Evolutionary conservation across 2,329 filamentous ascomycete genomes (phyloP).

Genomic region (Escovopsis sp.): DNA sequence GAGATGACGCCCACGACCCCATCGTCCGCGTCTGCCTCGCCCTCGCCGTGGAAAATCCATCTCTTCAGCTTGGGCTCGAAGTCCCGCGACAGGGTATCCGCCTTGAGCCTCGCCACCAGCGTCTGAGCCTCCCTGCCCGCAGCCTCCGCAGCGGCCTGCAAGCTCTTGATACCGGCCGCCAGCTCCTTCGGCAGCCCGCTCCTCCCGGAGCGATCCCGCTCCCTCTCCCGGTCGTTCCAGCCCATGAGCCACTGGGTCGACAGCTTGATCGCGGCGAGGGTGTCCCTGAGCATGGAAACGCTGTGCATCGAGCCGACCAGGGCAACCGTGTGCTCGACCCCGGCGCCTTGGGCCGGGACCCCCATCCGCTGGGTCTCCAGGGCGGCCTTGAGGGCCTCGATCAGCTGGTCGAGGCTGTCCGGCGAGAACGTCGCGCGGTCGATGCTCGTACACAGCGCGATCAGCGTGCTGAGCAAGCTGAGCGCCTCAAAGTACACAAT

Average conservation of each 20-base stretch:
- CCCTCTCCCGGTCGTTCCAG: conserved; percentile 25
- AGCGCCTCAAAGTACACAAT: conserved; percentile 28
- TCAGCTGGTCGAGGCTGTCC: conserved; percentile 14
- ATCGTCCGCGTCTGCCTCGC: conserved; percentile 7
- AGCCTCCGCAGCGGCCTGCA: conserved; percentile 17
- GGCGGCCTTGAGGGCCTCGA: conserved; percentile 12
- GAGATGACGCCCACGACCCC: conserved; percentile 13
- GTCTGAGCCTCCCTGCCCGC: conserved; percentile 20
- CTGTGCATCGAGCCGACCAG: conserved; percentile 21
- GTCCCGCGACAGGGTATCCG: conserved; percentile 10
- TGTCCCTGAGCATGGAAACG: conserved; percentile 24
- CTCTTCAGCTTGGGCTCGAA: conserved; percentile 8
- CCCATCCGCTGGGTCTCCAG: conserved; percentile 14
- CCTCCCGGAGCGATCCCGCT: conserved; percentile 24
- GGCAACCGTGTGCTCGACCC: conserved; percentile 8
- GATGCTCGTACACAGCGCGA: conserved; percentile 16
- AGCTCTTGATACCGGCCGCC: conserved; percentile 18
- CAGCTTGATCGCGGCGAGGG: conserved; percentile 18
- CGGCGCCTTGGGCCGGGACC: conserved; percentile 5
- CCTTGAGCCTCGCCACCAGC: conserved; percentile 15
- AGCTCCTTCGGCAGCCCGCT: conserved; percentile 24
- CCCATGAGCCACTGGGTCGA: conserved; percentile 19
- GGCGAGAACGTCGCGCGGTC: conserved; percentile 11
- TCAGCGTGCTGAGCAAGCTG: conserved; percentile 24
- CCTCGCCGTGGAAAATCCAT: conserved; percentile 15